Percentiles rank a stretch among this genome's conserved stretches.
Conservation (phyloP, 768 basidiomycete genomes). For the Termitomyces sp. region DNA sequence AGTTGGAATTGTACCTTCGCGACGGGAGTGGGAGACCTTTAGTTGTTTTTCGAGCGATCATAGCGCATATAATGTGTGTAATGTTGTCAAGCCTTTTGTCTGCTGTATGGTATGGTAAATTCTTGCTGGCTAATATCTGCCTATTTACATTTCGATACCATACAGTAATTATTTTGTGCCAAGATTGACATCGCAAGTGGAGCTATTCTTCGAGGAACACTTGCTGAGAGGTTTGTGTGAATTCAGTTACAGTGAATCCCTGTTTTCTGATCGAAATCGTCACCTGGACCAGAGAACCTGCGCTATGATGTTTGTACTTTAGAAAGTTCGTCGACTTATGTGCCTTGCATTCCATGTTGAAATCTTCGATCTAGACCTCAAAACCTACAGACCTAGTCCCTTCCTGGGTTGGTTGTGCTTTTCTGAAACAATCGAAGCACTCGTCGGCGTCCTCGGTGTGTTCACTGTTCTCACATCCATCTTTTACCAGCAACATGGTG, state of each 20-base stretch:
- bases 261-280: neutral
- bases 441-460: neutral
- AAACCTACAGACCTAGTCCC: neutral
- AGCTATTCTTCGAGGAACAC: conserved; percentile 10
- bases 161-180: conserved; percentile 2
- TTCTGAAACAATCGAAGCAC: neutral
- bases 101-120: neutral
- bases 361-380: neutral
- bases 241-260: neutral
- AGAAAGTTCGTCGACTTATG: neutral
- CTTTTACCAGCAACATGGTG: conserved; percentile 3
- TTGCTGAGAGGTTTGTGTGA: conserved; percentile 7
- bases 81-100: conserved; percentile 6
- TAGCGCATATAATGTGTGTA: conserved; percentile 5
- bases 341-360: neutral
- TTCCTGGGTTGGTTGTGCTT: conserved; percentile 2
- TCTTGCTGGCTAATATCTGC: neutral
- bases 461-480: conserved; percentile 10
- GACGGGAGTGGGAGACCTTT: neutral
- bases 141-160: neutral
- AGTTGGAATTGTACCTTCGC: conserved; percentile 11
- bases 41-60: conserved; percentile 1
- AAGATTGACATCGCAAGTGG: conserved; percentile 4
- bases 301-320: conserved; percentile 12
- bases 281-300: conserved; percentile 2